phyloP scores from a whole-genome alignment of 768 basidiomycete species.

The Tricholoma terreum region DNA sequence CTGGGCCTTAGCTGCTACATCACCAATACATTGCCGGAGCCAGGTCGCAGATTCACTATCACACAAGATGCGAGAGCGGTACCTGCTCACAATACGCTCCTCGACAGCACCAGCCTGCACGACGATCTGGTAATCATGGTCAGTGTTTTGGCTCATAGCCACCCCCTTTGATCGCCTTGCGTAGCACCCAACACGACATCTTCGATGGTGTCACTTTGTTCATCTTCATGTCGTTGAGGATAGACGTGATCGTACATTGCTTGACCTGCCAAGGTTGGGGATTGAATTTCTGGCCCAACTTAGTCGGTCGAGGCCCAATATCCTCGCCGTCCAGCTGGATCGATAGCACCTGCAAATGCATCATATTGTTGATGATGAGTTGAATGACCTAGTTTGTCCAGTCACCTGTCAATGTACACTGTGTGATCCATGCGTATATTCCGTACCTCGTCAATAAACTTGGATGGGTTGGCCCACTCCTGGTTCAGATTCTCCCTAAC shows the following conservation, averaged over 20 bases:
- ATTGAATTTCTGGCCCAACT: too few species aligned
- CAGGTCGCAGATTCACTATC: not conserved
- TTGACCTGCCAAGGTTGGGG: too few species aligned
- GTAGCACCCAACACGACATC: not conserved
- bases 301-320: too few species aligned
- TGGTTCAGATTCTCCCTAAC: not conserved
- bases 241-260: too few species aligned
- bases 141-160: not conserved
- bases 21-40: not conserved
- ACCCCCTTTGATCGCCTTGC: not conserved
- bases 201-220: not conserved
- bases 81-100: not conserved
- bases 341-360: not conserved
- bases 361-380: not conserved
- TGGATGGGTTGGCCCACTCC: not conserved
- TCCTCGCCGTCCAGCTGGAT: too few species aligned
- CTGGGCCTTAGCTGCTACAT: not conserved
- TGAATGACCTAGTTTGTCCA: not conserved
- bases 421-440: not conserved
- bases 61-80: too few species aligned
- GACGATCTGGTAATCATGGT: not conserved
- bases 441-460: not conserved
- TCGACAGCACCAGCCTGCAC: not conserved
- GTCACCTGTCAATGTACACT: too few species aligned
- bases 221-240: not conserved